Percentiles rank a stretch among this genome's conserved stretches.
Evolutionary conservation across 441 rosid genomes (phyloP).

Genomic region (Eugenia klotzschiana): DNA sequence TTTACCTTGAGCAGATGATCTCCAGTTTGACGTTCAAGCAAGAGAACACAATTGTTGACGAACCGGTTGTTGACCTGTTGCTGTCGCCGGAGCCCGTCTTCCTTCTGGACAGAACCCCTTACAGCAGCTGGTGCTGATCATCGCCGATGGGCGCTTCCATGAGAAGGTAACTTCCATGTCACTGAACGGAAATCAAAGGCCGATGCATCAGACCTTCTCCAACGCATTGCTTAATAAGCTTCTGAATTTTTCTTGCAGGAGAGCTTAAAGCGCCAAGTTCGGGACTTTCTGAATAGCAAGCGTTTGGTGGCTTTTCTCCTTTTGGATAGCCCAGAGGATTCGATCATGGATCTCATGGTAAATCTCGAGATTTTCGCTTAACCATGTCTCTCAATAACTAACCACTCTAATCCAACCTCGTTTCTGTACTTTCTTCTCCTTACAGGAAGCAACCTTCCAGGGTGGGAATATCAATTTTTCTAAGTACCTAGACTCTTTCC

Average conservation of each 20-base stretch:
- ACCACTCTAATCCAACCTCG: background rate
- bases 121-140: constrained; percentile 88
- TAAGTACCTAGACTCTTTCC: constrained; percentile 76
- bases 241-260: constrained; percentile 23
- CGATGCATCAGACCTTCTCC: background rate
- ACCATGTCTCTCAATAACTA: background rate
- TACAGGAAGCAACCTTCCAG: constrained; percentile 40
- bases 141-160: constrained; percentile 86
- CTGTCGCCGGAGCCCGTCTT: constrained; percentile 56
- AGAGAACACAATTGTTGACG: constrained; percentile 75
- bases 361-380: background rate
- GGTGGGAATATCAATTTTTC: constrained; percentile 26
- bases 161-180: constrained; percentile 42
- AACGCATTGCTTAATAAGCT: background rate
- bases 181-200: background rate
- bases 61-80: constrained; percentile 69
- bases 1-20: constrained; percentile 47
- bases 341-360: constrained; percentile 68
- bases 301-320: constrained; percentile 94
- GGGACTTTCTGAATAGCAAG: constrained; percentile 62
- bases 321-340: constrained; percentile 59
- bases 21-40: constrained; percentile 78
- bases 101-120: constrained; percentile 88
- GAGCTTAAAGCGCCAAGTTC: constrained; percentile 50
- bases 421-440: background rate